These are phyloP conservation scores for Tylopilus sp. DNA, from an alignment of 768 basidiomycete genomes.

Conservation along the genomic window DNA sequence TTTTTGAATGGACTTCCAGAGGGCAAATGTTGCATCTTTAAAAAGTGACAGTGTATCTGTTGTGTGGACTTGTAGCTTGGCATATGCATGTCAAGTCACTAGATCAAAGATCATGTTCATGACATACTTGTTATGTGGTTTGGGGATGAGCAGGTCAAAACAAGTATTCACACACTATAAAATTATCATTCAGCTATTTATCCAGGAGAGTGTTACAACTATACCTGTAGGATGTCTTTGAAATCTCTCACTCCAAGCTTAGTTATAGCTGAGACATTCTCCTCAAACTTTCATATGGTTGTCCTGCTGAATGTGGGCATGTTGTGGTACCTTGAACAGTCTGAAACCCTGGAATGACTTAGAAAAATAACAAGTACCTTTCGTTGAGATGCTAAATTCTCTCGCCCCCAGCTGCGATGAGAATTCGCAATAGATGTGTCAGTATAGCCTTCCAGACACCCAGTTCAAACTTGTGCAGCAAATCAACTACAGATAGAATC, in stretches of 20 bases:
- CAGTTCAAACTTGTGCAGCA: conserved; percentile 23
- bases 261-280: conserved; percentile 35
- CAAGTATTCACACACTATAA: conserved; percentile 10
- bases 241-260: conserved; percentile 36
- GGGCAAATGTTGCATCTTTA: not conserved
- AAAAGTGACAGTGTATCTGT: not conserved
- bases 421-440: conserved; percentile 9
- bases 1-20: not conserved
- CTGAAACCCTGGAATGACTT: no score
- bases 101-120: not conserved
- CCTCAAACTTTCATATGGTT: not conserved
- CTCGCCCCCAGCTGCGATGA: not conserved
- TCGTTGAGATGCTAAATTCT: not conserved
- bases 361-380: not conserved
- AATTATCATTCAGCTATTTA: not conserved
- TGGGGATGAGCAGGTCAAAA: not conserved
- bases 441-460: conserved; percentile 26
- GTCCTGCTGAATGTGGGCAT: not conserved
- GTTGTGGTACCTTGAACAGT: not conserved
- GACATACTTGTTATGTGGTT: not conserved
- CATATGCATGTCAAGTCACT: not conserved
- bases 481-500: not conserved
- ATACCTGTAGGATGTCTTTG: conserved; percentile 31
- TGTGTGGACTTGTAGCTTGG: not conserved
- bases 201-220: no score